Conservation (phyloP, 805 yeast species). For the Candida vartiovaarae region DNA sequence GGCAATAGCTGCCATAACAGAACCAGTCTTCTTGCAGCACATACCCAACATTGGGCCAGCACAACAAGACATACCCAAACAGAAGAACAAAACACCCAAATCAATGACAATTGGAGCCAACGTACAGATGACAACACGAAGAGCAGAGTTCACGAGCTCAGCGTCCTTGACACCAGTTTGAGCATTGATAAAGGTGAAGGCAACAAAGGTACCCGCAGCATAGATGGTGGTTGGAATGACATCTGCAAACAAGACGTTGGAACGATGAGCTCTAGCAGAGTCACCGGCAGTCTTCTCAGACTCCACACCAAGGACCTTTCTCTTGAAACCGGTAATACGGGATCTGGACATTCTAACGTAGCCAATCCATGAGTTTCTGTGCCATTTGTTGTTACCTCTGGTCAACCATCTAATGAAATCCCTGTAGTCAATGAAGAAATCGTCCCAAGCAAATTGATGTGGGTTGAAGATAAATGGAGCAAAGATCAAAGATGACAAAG, state of each 20-base stretch:
- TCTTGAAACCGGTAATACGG: slow-evolving; percentile 78
- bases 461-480: slow-evolving; percentile 97
- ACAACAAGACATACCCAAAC: slow-evolving; percentile 87
- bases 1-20: slow-evolving; percentile 90
- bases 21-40: slow-evolving; percentile 96
- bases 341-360: slow-evolving; percentile 78
- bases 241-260: slow-evolving; percentile 65
- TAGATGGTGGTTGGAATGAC: slow-evolving; percentile 62
- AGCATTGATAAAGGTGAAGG: slow-evolving; percentile 75
- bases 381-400: slow-evolving; percentile 88
- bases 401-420: slow-evolving; percentile 86
- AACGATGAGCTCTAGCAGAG: slow-evolving; percentile 74
- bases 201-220: slow-evolving; percentile 75
- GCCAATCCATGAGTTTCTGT: slow-evolving; percentile 85
- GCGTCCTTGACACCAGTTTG: slow-evolving; percentile 68
- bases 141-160: slow-evolving; percentile 54
- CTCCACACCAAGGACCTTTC: slow-evolving; percentile 63
- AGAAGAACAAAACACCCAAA: slow-evolving; percentile 73
- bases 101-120: slow-evolving; percentile 89
- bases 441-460: slow-evolving; percentile 94
- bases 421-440: slow-evolving; percentile 93
- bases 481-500: slow-evolving; percentile 76
- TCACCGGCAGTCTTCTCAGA: slow-evolving; percentile 84
- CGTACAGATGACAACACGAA: slow-evolving; percentile 72
- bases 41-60: slow-evolving; percentile 92